Conservation (phyloP, 192 early-diverging fungal species). For the Podila epigama region DNA sequence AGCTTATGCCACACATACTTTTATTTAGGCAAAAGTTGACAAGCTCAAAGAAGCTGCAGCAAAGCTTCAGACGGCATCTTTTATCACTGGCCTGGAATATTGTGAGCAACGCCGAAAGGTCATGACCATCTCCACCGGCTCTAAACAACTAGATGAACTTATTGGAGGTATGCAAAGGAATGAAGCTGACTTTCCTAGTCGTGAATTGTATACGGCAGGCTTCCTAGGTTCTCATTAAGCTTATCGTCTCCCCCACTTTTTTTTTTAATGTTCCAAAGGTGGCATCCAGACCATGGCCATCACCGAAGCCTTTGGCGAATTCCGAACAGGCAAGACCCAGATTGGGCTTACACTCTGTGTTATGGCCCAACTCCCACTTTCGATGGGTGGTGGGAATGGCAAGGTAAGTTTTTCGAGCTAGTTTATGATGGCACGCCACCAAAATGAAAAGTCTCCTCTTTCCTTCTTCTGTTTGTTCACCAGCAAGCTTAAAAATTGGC, state of each 20-base stretch:
- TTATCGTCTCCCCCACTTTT: not conserved
- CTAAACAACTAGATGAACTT: conserved; percentile 79
- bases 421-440: conserved; percentile 1
- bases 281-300: conserved; percentile 85
- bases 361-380: conserved; percentile 70
- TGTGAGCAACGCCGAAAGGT: conserved; percentile 64
- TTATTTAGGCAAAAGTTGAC: conserved; percentile 70
- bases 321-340: conserved; percentile 88
- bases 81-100: conserved; percentile 73
- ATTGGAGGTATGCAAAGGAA: conserved; percentile 66
- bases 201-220: not conserved
- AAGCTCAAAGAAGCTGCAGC: conserved; percentile 85
- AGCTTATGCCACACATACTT: too few species aligned
- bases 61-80: conserved; percentile 69
- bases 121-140: conserved; percentile 74
- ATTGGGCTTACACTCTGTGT: conserved; percentile 83
- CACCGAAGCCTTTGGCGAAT: conserved; percentile 90
- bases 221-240: not conserved
- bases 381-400: conserved; percentile 79
- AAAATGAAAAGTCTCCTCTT: not conserved
- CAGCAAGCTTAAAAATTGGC: not conserved
- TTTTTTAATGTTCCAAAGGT: conserved; percentile 40
- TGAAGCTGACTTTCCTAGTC: not conserved
- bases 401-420: conserved; percentile 53
- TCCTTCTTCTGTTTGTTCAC: conserved; percentile 2